Base-by-base conservation (phyloP, 164 flowering plant genomes). In the Piper betle region DNA sequence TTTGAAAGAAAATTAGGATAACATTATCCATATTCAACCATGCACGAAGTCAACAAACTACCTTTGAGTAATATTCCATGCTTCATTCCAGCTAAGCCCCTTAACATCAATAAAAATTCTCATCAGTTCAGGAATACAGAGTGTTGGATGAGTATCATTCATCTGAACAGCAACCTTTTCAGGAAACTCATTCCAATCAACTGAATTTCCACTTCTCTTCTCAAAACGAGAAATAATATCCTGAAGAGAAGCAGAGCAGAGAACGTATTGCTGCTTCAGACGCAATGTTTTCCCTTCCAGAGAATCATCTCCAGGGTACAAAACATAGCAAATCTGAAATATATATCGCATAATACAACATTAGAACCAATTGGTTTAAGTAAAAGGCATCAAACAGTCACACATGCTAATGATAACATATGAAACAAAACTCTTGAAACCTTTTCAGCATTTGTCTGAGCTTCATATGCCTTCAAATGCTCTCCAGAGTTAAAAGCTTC, bases 71-170 rank as follows among this genome's bases (percentile, higher is more conserved):
- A 89, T 89, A 62, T 68, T 72, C 98, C 98, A 92, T 53, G 98
- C 90, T 67, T 81, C 78, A 48, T 78, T 71, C 98, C 98, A 89
- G 69, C 71, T 78, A 74, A 89, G 42, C 54, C 90, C 96, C 71
- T 87, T 87, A 67, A 82, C 52, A 76, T 89, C 98, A 39, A 86
- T 76, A 77, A 92, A 77, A 68, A 89, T 85, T 72, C 98, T 81
- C 78, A 92, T 82, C 61, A 92, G 74, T 75, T 92, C 96, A 9
- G 98, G 98, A 60, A 92, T 89, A 75, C 98, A 92, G n/a, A 92
- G 84, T 52, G 96, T 92, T 63, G 98, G 98, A 70, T 89, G 98
- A 57, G 98, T 89, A 70, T 92, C 98, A 77, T 92, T 92, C 98
- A 92, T 89, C 77, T 92, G 96, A 39, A 89, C 93, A 18, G 96